phyloP scores from a whole-genome alignment of 306 rosid genomes.

The Dryas drummondii region DNA sequence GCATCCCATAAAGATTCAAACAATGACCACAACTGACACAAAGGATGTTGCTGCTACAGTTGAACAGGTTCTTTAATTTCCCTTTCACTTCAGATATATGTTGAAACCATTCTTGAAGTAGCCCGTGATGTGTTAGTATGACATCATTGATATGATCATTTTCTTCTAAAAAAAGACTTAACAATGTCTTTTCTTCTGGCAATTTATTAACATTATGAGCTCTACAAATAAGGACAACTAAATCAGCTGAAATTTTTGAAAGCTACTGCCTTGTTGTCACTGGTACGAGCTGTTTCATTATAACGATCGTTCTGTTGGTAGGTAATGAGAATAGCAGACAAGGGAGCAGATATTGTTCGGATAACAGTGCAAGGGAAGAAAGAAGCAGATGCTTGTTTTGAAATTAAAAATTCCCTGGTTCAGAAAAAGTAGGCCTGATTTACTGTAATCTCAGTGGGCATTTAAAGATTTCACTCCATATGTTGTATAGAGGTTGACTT shows the following conservation, averaged over 20 bases:
- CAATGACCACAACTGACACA: constrained; percentile 98
- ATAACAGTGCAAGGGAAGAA: constrained; percentile 97
- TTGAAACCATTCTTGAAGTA: not conserved
- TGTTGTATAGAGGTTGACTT: constrained; percentile 19
- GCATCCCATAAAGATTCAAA: constrained; percentile 95
- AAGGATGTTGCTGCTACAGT: constrained; percentile 91
- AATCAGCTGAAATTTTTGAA: not conserved
- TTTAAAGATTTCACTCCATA: constrained; percentile 9
- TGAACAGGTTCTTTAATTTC: constrained; percentile 67
- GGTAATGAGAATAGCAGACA: constrained; percentile 96
- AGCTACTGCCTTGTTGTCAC: not conserved
- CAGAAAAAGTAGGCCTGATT: constrained; percentile 75
- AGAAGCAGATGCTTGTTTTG: constrained; percentile 97
- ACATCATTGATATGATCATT: not conserved
- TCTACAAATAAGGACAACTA: not conserved
- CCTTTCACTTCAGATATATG: constrained; percentile 13
- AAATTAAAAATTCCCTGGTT: constrained; percentile 85
- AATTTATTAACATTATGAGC: not conserved
- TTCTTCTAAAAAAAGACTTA: not conserved
- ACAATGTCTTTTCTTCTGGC: not conserved
- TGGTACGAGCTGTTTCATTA: constrained; percentile 14
- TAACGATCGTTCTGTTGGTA: constrained; percentile 31
- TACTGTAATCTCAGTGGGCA: constrained; percentile 11
- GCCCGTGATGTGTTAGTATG: not conserved
- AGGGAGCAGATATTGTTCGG: constrained; percentile 91